These are phyloP conservation scores for Boletus calvinii DNA, from an alignment of 1,284 basidiomycete genomes.

Conservation along the genomic window DNA sequence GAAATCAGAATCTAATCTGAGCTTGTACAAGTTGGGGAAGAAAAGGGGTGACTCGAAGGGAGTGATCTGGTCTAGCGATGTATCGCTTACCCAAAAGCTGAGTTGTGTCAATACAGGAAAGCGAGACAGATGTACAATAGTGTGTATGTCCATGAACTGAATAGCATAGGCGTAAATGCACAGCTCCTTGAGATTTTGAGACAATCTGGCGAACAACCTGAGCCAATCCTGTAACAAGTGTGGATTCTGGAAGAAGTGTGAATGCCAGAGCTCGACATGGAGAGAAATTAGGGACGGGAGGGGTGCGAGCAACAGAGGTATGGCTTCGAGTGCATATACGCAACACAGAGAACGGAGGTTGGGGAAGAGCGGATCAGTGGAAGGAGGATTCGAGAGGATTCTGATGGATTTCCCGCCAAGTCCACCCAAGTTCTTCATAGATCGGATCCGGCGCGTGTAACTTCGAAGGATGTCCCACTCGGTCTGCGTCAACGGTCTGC, in stretches of 20 bases:
- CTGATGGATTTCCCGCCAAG: not conserved
- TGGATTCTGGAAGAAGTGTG: too few species aligned
- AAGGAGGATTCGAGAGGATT: not conserved
- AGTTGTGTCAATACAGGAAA: constrained; percentile 1
- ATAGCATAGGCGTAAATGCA: too few species aligned
- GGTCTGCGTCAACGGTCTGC: not conserved
- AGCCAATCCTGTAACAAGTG: not conserved
- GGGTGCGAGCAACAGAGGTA: not conserved
- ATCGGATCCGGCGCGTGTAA: not conserved
- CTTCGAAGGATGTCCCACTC: not conserved
- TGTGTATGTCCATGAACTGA: too few species aligned
- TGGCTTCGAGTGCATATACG: too few species aligned
- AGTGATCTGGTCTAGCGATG: too few species aligned
- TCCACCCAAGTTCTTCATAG: not conserved
- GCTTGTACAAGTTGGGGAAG: not conserved
- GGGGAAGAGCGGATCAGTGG: not conserved
- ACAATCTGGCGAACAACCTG: not conserved
- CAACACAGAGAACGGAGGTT: not conserved
- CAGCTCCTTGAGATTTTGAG: not conserved
- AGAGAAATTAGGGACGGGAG: not conserved
- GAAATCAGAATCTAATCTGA: not conserved
- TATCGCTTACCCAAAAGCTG: not conserved
- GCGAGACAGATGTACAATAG: constrained; percentile 2
- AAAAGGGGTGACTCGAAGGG: not conserved
- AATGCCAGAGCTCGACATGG: too few species aligned